Base-by-base conservation (phyloP, 306 rosid genomes). In the Casuarina cunninghamiana region DNA sequence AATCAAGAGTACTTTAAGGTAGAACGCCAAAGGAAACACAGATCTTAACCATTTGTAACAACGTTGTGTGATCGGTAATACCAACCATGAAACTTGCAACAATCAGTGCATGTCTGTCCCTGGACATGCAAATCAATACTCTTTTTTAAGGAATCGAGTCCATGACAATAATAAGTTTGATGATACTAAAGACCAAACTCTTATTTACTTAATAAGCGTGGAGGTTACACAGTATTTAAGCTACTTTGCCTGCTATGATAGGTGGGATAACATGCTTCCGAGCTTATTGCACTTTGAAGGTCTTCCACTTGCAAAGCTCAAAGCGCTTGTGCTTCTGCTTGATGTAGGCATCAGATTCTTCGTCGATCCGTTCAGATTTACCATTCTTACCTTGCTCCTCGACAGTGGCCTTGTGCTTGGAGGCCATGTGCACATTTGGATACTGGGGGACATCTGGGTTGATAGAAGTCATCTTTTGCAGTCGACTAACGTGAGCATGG, bases 381-480 rank as follows among this genome's bases (percentile, higher is more conserved):
- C 85, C 77, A 35, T 54, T 32, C 19, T 7, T 21, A 51, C 60
- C 85, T n/a, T 72, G 75, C 5, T 80, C 87, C 76, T 83, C 86
- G 10, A 73, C 53, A 3, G 51, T 58, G 6, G 48, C 69, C 85
- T 17, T 72, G 87, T 69, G 80, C 80, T 63, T 77, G 85, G 48
- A 67, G 44, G 74, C 49, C 58, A 10, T 1, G 5, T 77, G 72
- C 5, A 75, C 80, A 5, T 67, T 73, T 1, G 87, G 89, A 67
- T 77, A 79, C 46, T 73, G 86, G 71, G 91, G 88, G n/a, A 77
- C 81, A 0, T 85, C 87, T 10, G 80, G 75, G 60, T 79, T 78
- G 15, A 49, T 67, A 48, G 84, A 83, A 1, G 85, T 86, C 6
- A 73, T 46, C 78, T 83, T 80, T 6, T 53, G 71, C 16, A 87